These are phyloP conservation scores for Tolypocladium album DNA, from an alignment of 2,329 filamentous ascomycete species.

Conservation along the genomic window DNA sequence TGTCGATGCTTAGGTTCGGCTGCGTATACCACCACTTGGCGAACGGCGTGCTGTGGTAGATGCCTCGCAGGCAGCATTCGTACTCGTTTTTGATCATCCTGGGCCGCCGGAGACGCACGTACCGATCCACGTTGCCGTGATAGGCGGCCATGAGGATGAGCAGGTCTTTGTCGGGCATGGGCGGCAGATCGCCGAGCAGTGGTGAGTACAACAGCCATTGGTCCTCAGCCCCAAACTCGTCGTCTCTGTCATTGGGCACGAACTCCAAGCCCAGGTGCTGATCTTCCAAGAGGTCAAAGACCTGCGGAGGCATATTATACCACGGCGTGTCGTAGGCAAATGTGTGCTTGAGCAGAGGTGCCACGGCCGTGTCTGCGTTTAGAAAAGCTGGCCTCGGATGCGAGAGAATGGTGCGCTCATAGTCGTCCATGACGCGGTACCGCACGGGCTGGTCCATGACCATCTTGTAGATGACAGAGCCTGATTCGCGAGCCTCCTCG, in stretches of 20 bases:
- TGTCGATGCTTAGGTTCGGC: background rate
- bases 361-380: background rate
- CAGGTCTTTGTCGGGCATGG: background rate
- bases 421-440: background rate
- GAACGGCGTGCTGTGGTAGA: background rate
- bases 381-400: background rate
- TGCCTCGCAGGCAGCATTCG: background rate
- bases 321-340: background rate
- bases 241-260: background rate
- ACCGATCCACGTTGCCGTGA: background rate
- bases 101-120: background rate
- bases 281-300: background rate
- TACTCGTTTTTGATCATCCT: background rate
- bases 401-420: background rate
- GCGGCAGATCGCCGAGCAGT: background rate
- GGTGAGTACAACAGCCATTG: background rate
- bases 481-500: background rate
- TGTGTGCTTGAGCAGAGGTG: background rate
- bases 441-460: background rate
- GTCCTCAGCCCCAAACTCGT: background rate
- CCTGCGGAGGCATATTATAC: background rate
- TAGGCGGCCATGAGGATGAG: background rate
- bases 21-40: background rate
- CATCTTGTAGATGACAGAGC: background rate
- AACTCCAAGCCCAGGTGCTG: background rate